These are phyloP conservation scores for Hypsizygus ulmarius DNA, from an alignment of 1,284 basidiomycete species.

Conservation along the genomic window DNA sequence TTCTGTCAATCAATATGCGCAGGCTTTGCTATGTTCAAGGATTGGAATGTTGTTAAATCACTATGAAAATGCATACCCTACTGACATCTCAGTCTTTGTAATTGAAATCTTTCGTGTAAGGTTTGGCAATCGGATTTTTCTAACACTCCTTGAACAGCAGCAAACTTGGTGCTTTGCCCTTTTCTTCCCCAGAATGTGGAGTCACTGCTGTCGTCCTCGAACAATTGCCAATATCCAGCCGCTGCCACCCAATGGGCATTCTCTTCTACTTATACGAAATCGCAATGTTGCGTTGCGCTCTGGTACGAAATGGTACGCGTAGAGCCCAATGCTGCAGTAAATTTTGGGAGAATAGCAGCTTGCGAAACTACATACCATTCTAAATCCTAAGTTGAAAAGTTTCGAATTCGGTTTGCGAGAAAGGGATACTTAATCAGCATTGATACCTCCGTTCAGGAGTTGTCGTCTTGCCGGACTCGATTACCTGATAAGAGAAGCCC, in stretches of 20 bases:
- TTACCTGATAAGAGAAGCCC: constrained; percentile 44
- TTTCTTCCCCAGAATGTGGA: constrained; percentile 39
- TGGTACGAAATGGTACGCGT: constrained; percentile 46
- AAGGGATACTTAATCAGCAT: neutral
- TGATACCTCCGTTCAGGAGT: constrained; percentile 42
- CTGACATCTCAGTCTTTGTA: neutral
- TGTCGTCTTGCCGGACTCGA: constrained; percentile 43
- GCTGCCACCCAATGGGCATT: constrained; percentile 46
- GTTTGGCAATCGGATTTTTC: constrained; percentile 2
- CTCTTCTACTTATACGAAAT: constrained; percentile 48
- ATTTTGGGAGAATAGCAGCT: constrained; percentile 44
- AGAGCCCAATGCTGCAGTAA: constrained; percentile 52
- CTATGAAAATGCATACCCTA: constrained; percentile 3
- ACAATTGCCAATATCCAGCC: constrained; percentile 43
- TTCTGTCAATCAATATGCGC: neutral
- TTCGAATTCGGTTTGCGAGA: neutral
- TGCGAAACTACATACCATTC: constrained; percentile 56
- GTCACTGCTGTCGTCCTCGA: constrained; percentile 46
- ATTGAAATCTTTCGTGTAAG: too few species aligned
- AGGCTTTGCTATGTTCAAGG: neutral
- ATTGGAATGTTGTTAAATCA: neutral
- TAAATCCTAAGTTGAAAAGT: constrained; percentile 34
- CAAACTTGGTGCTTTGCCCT: constrained; percentile 5
- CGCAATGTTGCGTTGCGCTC: constrained; percentile 47
- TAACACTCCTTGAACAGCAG: constrained; percentile 1